phyloP scores from a whole-genome alignment of 768 basidiomycete species.

The Thelephora aurantiotincta region DNA sequence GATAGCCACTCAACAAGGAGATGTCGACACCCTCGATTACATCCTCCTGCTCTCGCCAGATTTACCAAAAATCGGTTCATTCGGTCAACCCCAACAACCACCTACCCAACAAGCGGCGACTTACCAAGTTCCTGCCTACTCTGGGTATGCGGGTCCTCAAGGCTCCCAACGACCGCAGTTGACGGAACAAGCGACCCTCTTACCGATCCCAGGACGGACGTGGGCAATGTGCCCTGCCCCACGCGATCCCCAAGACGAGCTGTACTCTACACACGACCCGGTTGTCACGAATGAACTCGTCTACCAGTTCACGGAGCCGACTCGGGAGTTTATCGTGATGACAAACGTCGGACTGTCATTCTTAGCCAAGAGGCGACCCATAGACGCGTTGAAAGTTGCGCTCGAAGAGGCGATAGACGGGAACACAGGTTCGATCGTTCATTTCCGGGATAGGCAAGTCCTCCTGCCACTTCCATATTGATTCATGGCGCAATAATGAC shows the following conservation, averaged over 20 bases:
- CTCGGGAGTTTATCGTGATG: constrained; percentile 75
- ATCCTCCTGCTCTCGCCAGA: constrained; percentile 66
- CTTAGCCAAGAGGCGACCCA: constrained; percentile 64
- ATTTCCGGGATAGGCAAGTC: constrained; percentile 66
- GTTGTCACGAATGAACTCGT: constrained; percentile 67
- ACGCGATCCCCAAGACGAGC: constrained; percentile 13
- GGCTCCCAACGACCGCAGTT: constrained; percentile 44
- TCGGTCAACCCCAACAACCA: constrained; percentile 47
- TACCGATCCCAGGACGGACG: constrained; percentile 71
- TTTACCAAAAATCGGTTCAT: constrained; percentile 51
- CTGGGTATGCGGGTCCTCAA: constrained; percentile 20
- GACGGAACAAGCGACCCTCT: constrained; percentile 61
- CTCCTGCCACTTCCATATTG: not conserved
- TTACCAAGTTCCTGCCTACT: constrained; percentile 17
- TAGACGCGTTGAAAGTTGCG: constrained; percentile 74
- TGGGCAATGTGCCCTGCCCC: constrained; percentile 66
- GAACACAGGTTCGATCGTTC: constrained; percentile 63
- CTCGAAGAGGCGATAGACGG: constrained; percentile 70
- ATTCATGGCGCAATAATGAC: not conserved
- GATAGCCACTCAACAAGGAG: constrained; percentile 60
- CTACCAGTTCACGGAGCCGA: constrained; percentile 60
- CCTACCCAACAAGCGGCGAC: constrained; percentile 22
- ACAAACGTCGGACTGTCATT: constrained; percentile 79
- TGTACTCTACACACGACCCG: constrained; percentile 30
- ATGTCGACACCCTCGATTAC: constrained; percentile 60